Conservation (phyloP, 352 stramenopile genomes). For the Phytophthora citricola region DNA sequence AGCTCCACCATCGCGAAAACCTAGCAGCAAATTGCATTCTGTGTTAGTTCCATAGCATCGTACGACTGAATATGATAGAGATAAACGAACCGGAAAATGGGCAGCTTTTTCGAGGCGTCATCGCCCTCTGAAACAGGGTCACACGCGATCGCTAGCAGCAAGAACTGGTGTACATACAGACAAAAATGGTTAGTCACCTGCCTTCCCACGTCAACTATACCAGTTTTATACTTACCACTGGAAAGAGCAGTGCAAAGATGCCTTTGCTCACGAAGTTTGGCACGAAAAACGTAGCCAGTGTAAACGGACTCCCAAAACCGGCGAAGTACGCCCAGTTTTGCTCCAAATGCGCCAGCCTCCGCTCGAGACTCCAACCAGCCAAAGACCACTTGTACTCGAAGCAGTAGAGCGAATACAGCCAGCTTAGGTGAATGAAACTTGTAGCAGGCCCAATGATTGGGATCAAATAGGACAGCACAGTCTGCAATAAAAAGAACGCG, state of each 20-base stretch:
- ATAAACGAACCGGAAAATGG: conserved; percentile 70
- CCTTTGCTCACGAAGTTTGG: conserved; percentile 92
- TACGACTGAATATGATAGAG: not conserved
- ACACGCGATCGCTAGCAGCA: conserved; percentile 83
- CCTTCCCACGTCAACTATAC: not conserved
- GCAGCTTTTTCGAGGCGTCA: conserved; percentile 58
- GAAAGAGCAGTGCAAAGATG: conserved; percentile 89
- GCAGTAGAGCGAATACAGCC: conserved; percentile 91
- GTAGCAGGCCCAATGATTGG: conserved; percentile 72
- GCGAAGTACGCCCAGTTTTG: conserved; percentile 91
- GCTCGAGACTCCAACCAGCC: conserved; percentile 86
- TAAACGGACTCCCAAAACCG: conserved; percentile 88
- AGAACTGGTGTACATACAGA: conserved; percentile 53
- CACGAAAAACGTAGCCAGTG: conserved; percentile 89
- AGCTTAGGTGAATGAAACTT: conserved; percentile 89
- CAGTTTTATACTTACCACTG: conserved; percentile 55
- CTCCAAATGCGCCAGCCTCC: conserved; percentile 77
- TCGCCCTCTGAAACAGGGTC: conserved; percentile 68
- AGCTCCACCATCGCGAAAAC: conserved; percentile 84
- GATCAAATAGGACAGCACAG: conserved; percentile 84
- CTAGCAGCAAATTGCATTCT: conserved; percentile 28
- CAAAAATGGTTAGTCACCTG: not conserved
- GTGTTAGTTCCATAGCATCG: no score
- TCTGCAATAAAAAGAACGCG: conserved; percentile 87
- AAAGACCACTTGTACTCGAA: conserved; percentile 93